A percentile compares a stretch with the other conserved stretches of the same genome.
These are phyloP conservation scores for Botryosphaeria agaves DNA, from an alignment of 2,329 filamentous ascomycete genomes.

Conservation along the genomic window DNA sequence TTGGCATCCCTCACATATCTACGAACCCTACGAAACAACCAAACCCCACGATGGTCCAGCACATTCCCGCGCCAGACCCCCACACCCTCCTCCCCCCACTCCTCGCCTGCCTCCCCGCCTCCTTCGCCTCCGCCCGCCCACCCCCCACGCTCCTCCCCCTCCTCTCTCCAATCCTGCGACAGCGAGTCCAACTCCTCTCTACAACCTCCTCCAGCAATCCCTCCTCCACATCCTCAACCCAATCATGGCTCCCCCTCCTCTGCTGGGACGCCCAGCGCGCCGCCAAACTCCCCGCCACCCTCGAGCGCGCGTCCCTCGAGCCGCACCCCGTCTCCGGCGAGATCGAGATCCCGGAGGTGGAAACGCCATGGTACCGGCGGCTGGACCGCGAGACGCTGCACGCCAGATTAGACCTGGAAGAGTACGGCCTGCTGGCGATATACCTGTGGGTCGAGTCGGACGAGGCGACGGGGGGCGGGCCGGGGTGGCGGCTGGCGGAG, in stretches of 20 bases:
- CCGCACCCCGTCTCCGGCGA: slow-evolving; percentile 71
- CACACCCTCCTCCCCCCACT: slow-evolving; percentile 41
- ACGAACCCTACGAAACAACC: too few relatives aligned
- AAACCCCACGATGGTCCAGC: slow-evolving; percentile 28
- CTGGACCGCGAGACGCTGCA: slow-evolving; percentile 62
- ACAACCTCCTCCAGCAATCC: slow-evolving; percentile 30
- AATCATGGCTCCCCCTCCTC: slow-evolving; percentile 57
- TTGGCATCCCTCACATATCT: too few relatives aligned
- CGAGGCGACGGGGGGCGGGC: slow-evolving; percentile 37
- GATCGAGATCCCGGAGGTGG: slow-evolving; percentile 55
- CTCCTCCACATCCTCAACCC: slow-evolving; percentile 22
- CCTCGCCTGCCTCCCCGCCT: slow-evolving; percentile 44
- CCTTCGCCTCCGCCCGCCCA: slow-evolving; percentile 39
- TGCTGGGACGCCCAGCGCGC: slow-evolving; percentile 47
- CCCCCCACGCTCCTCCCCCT: slow-evolving; percentile 43
- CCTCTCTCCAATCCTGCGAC: slow-evolving; percentile 44
- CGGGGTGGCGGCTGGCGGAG: slow-evolving; percentile 59
- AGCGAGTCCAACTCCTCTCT: slow-evolving; percentile 45
- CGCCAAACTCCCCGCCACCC: slow-evolving; percentile 41
- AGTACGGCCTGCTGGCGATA: slow-evolving; percentile 44
- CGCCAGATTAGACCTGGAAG: slow-evolving; percentile 41
- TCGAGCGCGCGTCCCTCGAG: slow-evolving; percentile 47
- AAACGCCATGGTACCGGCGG: slow-evolving; percentile 45
- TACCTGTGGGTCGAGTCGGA: slow-evolving; percentile 55
- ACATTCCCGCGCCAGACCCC: slow-evolving; percentile 36